These are phyloP conservation scores for Cyberlindnera amylophila DNA, from an alignment of 805 yeast genomes.

Conservation along the genomic window DNA sequence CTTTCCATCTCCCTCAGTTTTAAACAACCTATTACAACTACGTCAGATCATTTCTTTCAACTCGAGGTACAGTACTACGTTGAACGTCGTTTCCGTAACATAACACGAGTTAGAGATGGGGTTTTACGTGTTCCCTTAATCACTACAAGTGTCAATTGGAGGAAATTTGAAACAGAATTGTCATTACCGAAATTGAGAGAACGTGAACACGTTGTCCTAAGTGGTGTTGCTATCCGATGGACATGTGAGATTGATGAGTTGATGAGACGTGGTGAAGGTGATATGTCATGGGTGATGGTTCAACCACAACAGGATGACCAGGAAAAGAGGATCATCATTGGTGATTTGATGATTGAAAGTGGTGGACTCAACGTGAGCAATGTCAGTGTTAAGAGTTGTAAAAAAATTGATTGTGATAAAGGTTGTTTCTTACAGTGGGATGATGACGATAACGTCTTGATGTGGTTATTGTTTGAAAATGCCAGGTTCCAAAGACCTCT, in stretches of 20 bases:
- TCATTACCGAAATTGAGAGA: constrained; percentile 20
- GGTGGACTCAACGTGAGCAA: background rate
- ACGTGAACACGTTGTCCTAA: constrained; percentile 25
- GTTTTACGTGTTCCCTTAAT: constrained; percentile 26
- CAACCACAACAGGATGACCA: constrained; percentile 2
- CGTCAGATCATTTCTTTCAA: constrained; percentile 25
- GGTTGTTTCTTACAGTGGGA: constrained; percentile 25
- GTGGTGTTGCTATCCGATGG: constrained; percentile 12
- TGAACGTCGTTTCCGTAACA: constrained; percentile 31
- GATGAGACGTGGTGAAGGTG: constrained; percentile 16
- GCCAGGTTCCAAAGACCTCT: constrained; percentile 28
- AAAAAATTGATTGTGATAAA: constrained; percentile 6
- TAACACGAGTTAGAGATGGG: constrained; percentile 31
- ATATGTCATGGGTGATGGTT: constrained; percentile 27
- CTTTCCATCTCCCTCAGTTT: constrained; percentile 23
- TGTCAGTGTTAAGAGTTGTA: constrained; percentile 1
- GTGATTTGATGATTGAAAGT: constrained; percentile 24
- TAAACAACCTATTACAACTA: constrained; percentile 24
- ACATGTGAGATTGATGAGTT: constrained; percentile 8
- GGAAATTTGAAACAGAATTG: constrained; percentile 13
- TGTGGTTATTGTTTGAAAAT: constrained; percentile 32
- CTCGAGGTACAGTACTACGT: constrained; percentile 32
- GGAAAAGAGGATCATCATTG: constrained; percentile 22
- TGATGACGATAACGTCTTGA: constrained; percentile 19
- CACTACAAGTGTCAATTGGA: constrained; percentile 20